These are phyloP conservation scores for Aureobasidium sp. DNA, from an alignment of 2,329 filamentous ascomycete genomes.

Conservation along the genomic window DNA sequence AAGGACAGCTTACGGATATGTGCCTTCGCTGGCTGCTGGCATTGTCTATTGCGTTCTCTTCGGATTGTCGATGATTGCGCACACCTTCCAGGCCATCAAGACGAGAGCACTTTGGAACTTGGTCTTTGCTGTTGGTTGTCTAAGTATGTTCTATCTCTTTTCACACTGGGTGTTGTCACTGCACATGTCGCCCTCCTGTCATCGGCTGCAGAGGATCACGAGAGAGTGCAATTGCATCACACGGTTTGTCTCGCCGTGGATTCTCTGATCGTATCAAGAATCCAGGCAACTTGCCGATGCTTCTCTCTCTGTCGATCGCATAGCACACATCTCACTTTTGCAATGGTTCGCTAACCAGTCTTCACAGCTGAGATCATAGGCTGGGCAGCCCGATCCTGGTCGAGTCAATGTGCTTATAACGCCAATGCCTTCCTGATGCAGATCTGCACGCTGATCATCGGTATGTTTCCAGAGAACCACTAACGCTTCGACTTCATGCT, in stretches of 20 bases:
- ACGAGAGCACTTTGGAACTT: conserved; percentile 10
- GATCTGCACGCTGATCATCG: conserved; percentile 16
- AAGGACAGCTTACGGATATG: conserved; percentile 12
- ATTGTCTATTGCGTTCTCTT: conserved; percentile 13
- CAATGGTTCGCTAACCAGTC: background rate
- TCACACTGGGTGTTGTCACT: no score
- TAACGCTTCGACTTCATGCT: background rate
- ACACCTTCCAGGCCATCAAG: conserved; percentile 9
- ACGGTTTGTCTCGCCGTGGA: no score
- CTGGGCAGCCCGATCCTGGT: conserved; percentile 12
- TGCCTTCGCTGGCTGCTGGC: conserved; percentile 10
- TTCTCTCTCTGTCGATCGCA: no score
- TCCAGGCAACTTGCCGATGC: no score
- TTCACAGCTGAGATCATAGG: conserved; percentile 6
- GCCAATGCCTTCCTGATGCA: conserved; percentile 35
- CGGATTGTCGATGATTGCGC: conserved; percentile 11
- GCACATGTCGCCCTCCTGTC: no score
- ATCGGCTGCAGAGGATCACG: no score
- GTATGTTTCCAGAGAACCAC: background rate
- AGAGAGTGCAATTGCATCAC: no score
- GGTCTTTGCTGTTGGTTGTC: conserved; percentile 9
- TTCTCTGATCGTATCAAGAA: no score
- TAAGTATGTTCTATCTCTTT: background rate
- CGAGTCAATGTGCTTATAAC: conserved; percentile 4
- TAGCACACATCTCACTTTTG: no score